Percentiles rank a stretch among this genome's conserved stretches.
These are phyloP conservation scores for Sporothrix mexicana DNA, from an alignment of 2,329 filamentous ascomycete species.

Conservation along the genomic window DNA sequence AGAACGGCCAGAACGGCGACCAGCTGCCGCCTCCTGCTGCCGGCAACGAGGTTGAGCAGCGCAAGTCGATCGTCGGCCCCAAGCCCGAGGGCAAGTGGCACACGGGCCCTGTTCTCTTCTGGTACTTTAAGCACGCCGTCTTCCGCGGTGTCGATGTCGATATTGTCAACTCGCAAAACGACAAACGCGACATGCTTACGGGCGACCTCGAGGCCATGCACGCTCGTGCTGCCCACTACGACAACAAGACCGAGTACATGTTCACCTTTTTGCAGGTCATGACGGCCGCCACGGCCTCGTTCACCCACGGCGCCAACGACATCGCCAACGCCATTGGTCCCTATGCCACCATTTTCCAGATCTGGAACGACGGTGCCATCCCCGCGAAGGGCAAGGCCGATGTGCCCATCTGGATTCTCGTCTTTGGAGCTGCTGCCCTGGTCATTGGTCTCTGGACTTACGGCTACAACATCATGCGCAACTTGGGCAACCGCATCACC, in stretches of 20 bases:
- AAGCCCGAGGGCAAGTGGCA: conserved; percentile 54
- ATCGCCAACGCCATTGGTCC: conserved; percentile 68
- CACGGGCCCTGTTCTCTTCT: conserved; percentile 51
- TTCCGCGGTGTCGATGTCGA: conserved; percentile 56
- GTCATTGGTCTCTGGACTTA: conserved; percentile 66
- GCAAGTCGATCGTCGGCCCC: conserved; percentile 45
- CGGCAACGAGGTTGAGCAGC: neutral
- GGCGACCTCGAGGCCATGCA: conserved; percentile 62
- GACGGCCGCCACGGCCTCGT: conserved; percentile 67
- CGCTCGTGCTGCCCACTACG: conserved; percentile 63
- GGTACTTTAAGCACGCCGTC: conserved; percentile 52
- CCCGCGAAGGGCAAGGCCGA: conserved; percentile 49
- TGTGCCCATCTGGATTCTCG: conserved; percentile 66
- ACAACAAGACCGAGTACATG: conserved; percentile 66
- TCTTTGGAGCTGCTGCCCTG: conserved; percentile 44
- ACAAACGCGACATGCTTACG: conserved; percentile 51
- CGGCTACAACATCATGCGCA: conserved; percentile 68
- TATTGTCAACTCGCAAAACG: conserved; percentile 47
- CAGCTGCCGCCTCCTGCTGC: neutral
- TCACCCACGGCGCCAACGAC: conserved; percentile 71
- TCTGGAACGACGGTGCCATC: conserved; percentile 59
- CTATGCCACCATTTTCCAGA: conserved; percentile 66
- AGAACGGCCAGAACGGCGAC: neutral
- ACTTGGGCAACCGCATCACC: conserved; percentile 63
- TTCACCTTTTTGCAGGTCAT: conserved; percentile 66